Base-by-base conservation (phyloP, 768 basidiomycete species). In the Galerina marginata region DNA sequence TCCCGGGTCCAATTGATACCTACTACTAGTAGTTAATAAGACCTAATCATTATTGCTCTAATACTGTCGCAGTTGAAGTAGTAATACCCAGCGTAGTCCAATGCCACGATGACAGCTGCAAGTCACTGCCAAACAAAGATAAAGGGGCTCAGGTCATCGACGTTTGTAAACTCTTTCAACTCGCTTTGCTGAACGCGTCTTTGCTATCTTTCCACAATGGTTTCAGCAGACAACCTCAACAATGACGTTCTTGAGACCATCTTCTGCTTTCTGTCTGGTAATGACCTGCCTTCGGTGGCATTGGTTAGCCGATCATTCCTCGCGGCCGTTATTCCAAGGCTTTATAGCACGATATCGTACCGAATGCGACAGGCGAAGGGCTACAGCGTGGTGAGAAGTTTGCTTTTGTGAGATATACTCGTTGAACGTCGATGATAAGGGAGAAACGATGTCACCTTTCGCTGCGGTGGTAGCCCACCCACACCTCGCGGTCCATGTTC, bases 191-290 rank as follows among this genome's bases (percentile, higher is more conserved):
- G 29, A 33, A 43, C 26, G 52, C 57, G 54, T 71, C 69, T 70
- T 60, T 48, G 1, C 12, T 51, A 48, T 4, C 48, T 43, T 44
- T 47, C 36, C 33, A 58, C 23, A 48, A 90, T 90, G 89, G 84
- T 87, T 47, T 81, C 85, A 33, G 86, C 85, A 10, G 85, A 89
- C 64, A 89, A 84, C 65, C 77, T 91, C 48, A 86, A 91, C 62
- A 79, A 86, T 16, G 91, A 93, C 73, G 87, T 92, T 39, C 80
- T 91, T 43, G 87, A 89, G 67, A 76, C 86, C n/a, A 84, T 92
- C 15, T 88, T 88, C 62, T 71, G 75, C 0, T 75, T 81, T 64
- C 75, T 92, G 4, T 69, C 75, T n/a, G 75, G 78, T 43, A 77
- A 79, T 15, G 88, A 90, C 65, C 80, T 92, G 36, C 79, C 84